These are phyloP conservation scores for Botrytis fragariae DNA, from an alignment of 2,329 filamentous ascomycete genomes.

Conservation along the genomic window DNA sequence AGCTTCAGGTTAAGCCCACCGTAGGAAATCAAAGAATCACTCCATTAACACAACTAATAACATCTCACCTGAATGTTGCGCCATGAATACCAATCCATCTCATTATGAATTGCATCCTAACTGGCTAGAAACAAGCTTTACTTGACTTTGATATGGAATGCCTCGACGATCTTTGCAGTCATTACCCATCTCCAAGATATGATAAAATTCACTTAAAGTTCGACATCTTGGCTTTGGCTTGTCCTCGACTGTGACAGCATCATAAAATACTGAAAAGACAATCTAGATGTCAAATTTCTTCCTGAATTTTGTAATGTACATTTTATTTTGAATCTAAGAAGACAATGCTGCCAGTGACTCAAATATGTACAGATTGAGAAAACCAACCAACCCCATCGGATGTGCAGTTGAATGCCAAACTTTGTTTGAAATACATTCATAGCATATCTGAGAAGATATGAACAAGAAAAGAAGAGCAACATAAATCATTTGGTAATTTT, in stretches of 20 bases:
- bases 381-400: background rate
- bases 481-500: background rate
- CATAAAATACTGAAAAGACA: background rate
- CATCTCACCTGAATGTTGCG: too few relatives aligned
- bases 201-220: background rate
- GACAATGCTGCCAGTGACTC: background rate
- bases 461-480: background rate
- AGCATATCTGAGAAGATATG: background rate
- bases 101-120: background rate
- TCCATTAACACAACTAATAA: too few relatives aligned
- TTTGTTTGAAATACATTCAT: background rate
- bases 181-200: background rate
- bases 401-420: slow-evolving; percentile 4
- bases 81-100: too few relatives aligned
- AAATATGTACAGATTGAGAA: background rate
- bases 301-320: background rate
- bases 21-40: too few relatives aligned
- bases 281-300: background rate
- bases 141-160: background rate
- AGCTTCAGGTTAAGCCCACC: background rate
- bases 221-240: background rate
- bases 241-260: background rate
- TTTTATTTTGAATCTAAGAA: background rate
- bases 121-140: too few relatives aligned
- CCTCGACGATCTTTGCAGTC: background rate